A percentile compares a stretch with the other conserved stretches of the same genome.
phyloP scores from a whole-genome alignment of 306 rosid species.

The Canavalia ensiformis region DNA sequence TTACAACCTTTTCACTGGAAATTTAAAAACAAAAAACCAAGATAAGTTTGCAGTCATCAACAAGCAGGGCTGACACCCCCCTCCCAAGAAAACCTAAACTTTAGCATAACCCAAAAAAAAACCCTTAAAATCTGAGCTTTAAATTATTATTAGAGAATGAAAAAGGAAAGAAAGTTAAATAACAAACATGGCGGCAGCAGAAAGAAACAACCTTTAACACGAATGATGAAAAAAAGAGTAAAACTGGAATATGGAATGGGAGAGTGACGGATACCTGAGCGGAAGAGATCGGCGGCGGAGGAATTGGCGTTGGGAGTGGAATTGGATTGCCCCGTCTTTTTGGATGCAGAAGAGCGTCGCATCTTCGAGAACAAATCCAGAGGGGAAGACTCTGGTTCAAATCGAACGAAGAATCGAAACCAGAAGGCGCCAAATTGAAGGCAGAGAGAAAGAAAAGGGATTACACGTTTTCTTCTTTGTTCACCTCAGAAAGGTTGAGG shows the following conservation, averaged over 20 bases:
- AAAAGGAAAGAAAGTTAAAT: neutral
- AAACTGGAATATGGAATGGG: neutral
- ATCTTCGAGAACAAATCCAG: conserved; percentile 70
- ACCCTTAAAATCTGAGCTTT: neutral
- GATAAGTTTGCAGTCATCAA: neutral
- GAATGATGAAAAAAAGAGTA: neutral
- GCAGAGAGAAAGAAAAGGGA: neutral
- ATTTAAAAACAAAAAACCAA: neutral
- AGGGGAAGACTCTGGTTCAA: neutral
- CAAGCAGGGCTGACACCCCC: neutral
- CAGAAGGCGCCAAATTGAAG: conserved; percentile 12
- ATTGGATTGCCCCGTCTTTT: conserved; percentile 81
- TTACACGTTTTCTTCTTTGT: neutral
- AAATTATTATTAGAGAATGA: neutral
- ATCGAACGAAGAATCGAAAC: neutral
- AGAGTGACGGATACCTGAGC: conserved; percentile 61
- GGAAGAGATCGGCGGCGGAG: conserved; percentile 81
- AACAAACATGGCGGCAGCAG: neutral
- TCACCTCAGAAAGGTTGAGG: conserved; percentile 35
- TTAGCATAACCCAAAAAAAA: neutral
- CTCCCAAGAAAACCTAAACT: no score
- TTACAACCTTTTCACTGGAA: neutral
- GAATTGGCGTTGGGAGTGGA: conserved; percentile 70
- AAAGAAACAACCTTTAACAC: conserved; percentile 8
- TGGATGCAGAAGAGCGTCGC: conserved; percentile 78